Conservation (phyloP, 2,329 filamentous ascomycete genomes). For the Magnaporthiopsis rhizophila region DNA sequence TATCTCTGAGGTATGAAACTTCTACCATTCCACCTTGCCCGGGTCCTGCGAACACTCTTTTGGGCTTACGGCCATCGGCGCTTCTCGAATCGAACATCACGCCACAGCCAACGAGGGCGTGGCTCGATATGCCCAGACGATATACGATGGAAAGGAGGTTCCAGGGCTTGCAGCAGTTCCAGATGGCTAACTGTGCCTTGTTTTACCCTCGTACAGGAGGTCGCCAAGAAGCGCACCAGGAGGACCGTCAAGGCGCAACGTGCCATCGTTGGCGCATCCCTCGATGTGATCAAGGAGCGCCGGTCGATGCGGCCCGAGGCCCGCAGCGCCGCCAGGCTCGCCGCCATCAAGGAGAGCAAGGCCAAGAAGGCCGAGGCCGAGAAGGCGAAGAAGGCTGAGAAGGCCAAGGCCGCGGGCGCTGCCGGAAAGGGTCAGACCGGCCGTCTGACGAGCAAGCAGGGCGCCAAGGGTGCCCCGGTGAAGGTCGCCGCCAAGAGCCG, state of each 20-base stretch:
- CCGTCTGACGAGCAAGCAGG: slow-evolving; percentile 92
- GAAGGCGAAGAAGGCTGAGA: slow-evolving; percentile 96
- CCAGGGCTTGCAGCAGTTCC: no score
- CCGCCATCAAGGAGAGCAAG: slow-evolving; percentile 96
- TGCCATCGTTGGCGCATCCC: slow-evolving; percentile 96
- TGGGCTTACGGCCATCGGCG: no score
- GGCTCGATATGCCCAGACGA: not conserved
- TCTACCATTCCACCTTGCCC: slow-evolving; percentile 4
- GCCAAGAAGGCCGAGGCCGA: slow-evolving; percentile 89
- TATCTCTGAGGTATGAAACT: slow-evolving; percentile 90
- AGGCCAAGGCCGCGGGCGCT: slow-evolving; percentile 81
- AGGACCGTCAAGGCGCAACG: slow-evolving; percentile 98
- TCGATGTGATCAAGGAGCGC: slow-evolving; percentile 99
- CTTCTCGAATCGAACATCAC: no score
- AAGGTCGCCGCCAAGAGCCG: slow-evolving; percentile 85
- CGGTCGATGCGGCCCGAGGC: slow-evolving; percentile 91
- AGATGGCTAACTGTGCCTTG: slow-evolving; percentile 3
- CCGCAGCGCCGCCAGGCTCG: slow-evolving; percentile 78
- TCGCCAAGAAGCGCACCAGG: slow-evolving; percentile 99
- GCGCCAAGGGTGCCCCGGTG: slow-evolving; percentile 77
- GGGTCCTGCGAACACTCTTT: no score
- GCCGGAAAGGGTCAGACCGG: slow-evolving; percentile 67
- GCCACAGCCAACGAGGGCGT: not conserved
- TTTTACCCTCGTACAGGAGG: slow-evolving; percentile 64
- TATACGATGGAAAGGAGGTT: not conserved